These are phyloP conservation scores for Stereocaulon alpinum DNA, from an alignment of 495 filamentous ascomycete species.

Conservation along the genomic window DNA sequence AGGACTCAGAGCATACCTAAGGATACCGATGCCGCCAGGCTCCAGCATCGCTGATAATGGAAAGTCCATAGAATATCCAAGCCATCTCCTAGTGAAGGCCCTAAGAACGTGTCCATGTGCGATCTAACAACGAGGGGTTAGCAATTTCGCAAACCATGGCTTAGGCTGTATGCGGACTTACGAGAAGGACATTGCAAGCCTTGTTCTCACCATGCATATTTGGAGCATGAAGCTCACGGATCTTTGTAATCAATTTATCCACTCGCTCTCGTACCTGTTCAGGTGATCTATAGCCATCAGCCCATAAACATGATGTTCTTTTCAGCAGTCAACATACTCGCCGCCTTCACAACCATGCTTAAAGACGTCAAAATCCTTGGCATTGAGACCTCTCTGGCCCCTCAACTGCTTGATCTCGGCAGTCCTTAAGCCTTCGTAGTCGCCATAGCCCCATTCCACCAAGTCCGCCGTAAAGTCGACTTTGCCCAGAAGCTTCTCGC, in stretches of 20 bases:
- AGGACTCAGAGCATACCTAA: conserved; percentile 33
- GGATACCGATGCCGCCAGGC: conserved; percentile 64
- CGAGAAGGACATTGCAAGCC: conserved; percentile 39
- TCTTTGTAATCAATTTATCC: conserved; percentile 57
- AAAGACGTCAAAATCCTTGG: conserved; percentile 66
- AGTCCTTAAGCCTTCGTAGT: conserved; percentile 69
- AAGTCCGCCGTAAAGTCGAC: conserved; percentile 55
- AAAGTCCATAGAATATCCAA: conserved; percentile 50
- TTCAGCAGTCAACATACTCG: conserved; percentile 25
- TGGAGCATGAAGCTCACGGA: conserved; percentile 41
- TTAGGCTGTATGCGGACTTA: neutral
- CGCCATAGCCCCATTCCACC: conserved; percentile 79
- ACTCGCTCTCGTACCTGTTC: conserved; percentile 51
- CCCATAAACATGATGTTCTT: neutral
- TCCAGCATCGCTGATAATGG: conserved; percentile 60
- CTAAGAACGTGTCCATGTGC: conserved; percentile 71
- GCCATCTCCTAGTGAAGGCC: conserved; percentile 72
- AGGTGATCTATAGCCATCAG: conserved; percentile 24
- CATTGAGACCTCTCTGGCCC: conserved; percentile 43
- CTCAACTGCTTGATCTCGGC: conserved; percentile 52
- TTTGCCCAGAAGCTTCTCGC: conserved; percentile 25
- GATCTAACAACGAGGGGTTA: conserved; percentile 24
- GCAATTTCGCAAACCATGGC: neutral
- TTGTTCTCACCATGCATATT: conserved; percentile 38
- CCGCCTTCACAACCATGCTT: conserved; percentile 60